Base-by-base conservation (phyloP, 352 stramenopile species). In the Phytophthora constricta region DNA sequence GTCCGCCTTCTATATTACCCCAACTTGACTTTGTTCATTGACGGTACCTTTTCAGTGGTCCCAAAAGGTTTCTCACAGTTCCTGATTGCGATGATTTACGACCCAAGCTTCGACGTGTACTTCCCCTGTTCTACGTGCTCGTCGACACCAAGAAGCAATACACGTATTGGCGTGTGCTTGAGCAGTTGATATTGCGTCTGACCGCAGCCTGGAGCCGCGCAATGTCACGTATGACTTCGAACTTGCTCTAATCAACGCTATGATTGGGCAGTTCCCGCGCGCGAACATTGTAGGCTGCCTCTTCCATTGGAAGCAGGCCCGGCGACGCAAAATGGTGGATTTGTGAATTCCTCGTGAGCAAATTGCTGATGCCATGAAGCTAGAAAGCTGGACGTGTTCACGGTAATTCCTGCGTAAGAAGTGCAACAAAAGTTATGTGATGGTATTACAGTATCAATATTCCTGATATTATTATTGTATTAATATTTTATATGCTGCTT, bases 81-180 rank as follows among this genome's bases (percentile, higher is more conserved):
- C 28, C 53, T 33, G 42, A 43, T 69, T 23, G 17, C 53, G 16
- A 63, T 69, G 62, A 13, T 16, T 5, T 58, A 54, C 13, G 53
- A 68, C 23, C 19, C 52, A 10, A 20, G 20, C 3, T 8, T 57
- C 11, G 61, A 68, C 27, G 9, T 70, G 1, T 70, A 70, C 33
- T 64, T 23, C 47, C 62, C 1, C 46, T 63, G 19, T 47, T 70
- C 2, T 65, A 65, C 28, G 48, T 59, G 13, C 14, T 65, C 0
- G 28, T 70, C 19, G 43, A 54, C n/a, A 1, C 26, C 1, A 70
- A 65, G n/a, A 17, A 55, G 1, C 17, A 65, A 26, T 42, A 61
- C 22, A 65, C 25, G 2, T 71, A 71, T 43, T 62, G 63, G 56
- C 50, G 37, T 22, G 39, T 52, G 14, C 31, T 66, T 2, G 58